Base-by-base conservation (phyloP, 179 eudicot species). In the Beta corolliflora region DNA sequence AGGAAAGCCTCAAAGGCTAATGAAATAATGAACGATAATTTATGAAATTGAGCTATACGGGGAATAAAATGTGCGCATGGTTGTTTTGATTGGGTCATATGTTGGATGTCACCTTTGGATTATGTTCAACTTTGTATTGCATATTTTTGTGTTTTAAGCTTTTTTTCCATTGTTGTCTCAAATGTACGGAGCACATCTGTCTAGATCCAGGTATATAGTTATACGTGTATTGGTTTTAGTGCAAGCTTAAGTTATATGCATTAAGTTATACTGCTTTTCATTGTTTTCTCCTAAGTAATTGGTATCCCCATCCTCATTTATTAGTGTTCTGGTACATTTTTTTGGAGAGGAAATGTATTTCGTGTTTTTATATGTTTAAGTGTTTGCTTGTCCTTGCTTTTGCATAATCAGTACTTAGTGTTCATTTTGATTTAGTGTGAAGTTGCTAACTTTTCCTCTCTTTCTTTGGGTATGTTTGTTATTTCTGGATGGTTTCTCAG, bases 401-500 rank as follows among this genome's bases (percentile, higher is more conserved):
- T 5, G 65, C 67, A 7, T 71, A 3, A 61, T 45, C 52, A 16
- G 63, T 71, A n/a, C 53, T 64, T 44, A 25, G 75, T 31, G 36
- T 44, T 10, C 55, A 9, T 41, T 2, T 75, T 36, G 19, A 71
- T 61, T 41, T 80, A 71, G 44, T 44, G 25, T 45, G 31, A 63
- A 54, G 18, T 82, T 78, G 54, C 89, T 91, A 77, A 86, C 70
- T 36, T 69, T 36, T 0, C 73, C 10, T 75, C 52, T 46, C 14
- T 71, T 78, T 75, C 46, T 56, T 41, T 74, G 80, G 83, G 71
- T 79, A 45, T 82, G 11, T 86, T 81, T 88, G 82, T 83, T 54
- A 31, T 54, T 72, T 75, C 36, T 87, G 94, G 90, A 87, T 81
- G 86, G 81, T 84, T 84, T 87, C 81, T 75, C 95, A 96, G 98